phyloP scores from a whole-genome alignment of 2,329 filamentous ascomycete genomes.

The Aaosphaeria arxii region DNA sequence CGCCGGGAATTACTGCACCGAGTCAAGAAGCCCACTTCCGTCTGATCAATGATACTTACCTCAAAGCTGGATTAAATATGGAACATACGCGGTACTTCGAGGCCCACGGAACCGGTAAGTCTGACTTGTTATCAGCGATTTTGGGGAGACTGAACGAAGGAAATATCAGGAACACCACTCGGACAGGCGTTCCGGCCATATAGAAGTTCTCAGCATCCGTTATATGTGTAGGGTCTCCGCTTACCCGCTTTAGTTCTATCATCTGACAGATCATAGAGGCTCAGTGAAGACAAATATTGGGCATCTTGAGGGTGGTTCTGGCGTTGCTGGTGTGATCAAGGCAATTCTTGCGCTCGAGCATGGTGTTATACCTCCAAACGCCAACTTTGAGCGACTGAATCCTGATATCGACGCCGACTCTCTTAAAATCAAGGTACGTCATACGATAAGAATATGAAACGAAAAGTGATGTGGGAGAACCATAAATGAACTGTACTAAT shows the following conservation, averaged over 20 bases:
- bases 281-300: conserved; percentile 36
- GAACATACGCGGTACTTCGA: conserved; percentile 24
- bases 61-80: conserved; percentile 26
- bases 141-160: background rate
- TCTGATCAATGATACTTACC: conserved; percentile 24
- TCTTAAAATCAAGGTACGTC: conserved; percentile 1
- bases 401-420: background rate
- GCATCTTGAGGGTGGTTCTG: conserved; percentile 36
- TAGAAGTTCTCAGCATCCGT: background rate
- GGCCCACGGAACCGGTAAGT: conserved; percentile 18
- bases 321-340: conserved; percentile 32
- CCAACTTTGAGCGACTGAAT: background rate
- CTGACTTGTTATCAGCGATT: background rate
- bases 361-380: conserved; percentile 19
- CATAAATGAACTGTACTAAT: too few relatives aligned
- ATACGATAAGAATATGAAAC: too few relatives aligned
- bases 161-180: conserved; percentile 48
- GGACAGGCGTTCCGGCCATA: background rate
- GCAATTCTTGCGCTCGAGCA: conserved; percentile 36
- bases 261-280: background rate
- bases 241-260: background rate
- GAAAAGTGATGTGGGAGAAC: too few relatives aligned
- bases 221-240: background rate
- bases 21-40: conserved; percentile 43
- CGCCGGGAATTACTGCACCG: conserved; percentile 6